Evolutionary conservation across 73 alveolate species (phyloP).

Genomic region (Tetrahymena borealis): DNA sequence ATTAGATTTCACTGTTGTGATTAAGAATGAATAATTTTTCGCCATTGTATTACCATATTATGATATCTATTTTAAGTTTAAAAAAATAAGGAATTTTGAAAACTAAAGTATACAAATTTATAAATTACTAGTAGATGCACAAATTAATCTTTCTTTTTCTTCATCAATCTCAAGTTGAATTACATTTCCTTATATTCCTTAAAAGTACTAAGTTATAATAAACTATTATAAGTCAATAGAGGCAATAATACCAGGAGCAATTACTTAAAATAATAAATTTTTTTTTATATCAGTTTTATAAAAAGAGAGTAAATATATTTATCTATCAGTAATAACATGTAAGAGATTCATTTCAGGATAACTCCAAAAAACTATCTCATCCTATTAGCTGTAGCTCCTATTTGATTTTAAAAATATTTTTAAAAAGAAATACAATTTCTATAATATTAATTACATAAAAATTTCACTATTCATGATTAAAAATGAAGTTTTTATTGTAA

Average conservation of each 20-base stretch:
- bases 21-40: neutral
- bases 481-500: too few relatives aligned
- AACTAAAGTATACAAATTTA: too few relatives aligned
- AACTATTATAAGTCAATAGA: neutral
- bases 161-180: neutral
- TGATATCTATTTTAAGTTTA: neutral
- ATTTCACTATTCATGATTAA: too few relatives aligned
- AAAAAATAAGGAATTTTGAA: neutral
- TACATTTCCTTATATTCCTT: neutral
- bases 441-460: too few relatives aligned
- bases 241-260: neutral
- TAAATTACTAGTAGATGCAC: too few relatives aligned
- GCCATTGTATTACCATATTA: neutral
- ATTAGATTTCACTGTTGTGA: neutral
- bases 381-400: too few relatives aligned
- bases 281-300: neutral
- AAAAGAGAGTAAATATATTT: neutral
- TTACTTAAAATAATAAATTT: neutral
- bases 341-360: neutral
- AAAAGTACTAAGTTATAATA: neutral
- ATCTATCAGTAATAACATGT: neutral
- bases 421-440: too few relatives aligned
- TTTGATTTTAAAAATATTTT: too few relatives aligned
- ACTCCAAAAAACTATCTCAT: too few relatives aligned
- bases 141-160: neutral